Evolutionary conservation across 306 rosid genomes (phyloP).

Genomic region (Gynostemma pentaphyllum): DNA sequence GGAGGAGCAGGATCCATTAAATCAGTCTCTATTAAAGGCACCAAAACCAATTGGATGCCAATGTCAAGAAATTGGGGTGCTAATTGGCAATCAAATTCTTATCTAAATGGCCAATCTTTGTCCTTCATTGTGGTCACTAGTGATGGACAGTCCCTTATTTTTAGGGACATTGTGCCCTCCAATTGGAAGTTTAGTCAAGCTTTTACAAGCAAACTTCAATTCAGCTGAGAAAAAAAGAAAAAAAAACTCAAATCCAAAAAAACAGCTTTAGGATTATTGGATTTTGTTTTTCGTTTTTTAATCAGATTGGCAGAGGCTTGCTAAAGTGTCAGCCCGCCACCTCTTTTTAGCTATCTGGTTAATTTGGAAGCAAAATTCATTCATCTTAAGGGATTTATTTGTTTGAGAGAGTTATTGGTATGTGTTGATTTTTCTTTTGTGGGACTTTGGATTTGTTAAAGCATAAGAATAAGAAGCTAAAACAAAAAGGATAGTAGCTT

Average conservation of each 20-base stretch:
- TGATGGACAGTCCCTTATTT: constrained; percentile 42
- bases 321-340: constrained; percentile 82
- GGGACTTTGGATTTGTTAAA: constrained; percentile 15
- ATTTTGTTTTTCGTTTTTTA: too few species aligned
- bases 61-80: constrained; percentile 91
- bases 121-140: constrained; percentile 59
- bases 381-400: too few species aligned
- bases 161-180: constrained; percentile 34
- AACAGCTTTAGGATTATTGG: neutral
- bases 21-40: constrained; percentile 57
- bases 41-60: constrained; percentile 45
- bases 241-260: too few species aligned
- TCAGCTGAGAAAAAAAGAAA: constrained; percentile 2
- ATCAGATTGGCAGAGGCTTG: constrained; percentile 73
- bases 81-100: constrained; percentile 82
- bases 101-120: constrained; percentile 60
- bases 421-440: too few species aligned
- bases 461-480: constrained; percentile 19
- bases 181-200: constrained; percentile 60
- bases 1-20: constrained; percentile 65
- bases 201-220: constrained; percentile 37
- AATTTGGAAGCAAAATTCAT: neutral
- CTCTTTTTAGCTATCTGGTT: neutral
- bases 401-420: too few species aligned
- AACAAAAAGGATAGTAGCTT: neutral